These are phyloP conservation scores for Pyrrhoderma noxium DNA, from an alignment of 1,284 basidiomycete genomes.

Conservation along the genomic window DNA sequence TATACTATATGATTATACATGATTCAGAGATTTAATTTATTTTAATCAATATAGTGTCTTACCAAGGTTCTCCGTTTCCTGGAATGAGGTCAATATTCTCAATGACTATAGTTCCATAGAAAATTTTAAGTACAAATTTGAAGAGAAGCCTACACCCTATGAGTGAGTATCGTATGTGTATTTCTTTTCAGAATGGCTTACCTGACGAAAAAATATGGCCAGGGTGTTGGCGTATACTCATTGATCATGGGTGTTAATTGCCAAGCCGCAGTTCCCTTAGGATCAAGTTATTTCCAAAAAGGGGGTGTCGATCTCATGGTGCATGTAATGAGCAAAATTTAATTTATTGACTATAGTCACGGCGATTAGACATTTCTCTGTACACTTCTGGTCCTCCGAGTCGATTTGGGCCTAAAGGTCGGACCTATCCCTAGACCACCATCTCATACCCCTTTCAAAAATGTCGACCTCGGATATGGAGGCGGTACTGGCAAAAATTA, in stretches of 20 bases:
- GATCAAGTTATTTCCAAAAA: no score
- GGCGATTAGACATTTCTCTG: no score
- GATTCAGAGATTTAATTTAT: slow-evolving; percentile 25
- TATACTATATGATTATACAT: slow-evolving; percentile 32
- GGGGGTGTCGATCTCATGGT: no score
- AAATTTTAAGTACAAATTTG: slow-evolving; percentile 76
- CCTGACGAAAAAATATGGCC: slow-evolving; percentile 65
- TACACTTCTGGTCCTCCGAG: no score
- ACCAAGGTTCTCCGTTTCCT: slow-evolving; percentile 67
- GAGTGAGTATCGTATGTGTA: slow-evolving; percentile 9
- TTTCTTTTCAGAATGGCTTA: slow-evolving; percentile 23
- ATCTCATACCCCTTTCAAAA: neutral
- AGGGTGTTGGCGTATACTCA: slow-evolving; percentile 38
- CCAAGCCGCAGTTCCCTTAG: neutral
- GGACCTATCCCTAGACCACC: no score
- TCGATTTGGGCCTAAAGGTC: no score
- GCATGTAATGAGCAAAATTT: no score
- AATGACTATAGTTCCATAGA: slow-evolving; percentile 83
- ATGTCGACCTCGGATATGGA: slow-evolving; percentile 37
- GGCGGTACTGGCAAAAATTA: slow-evolving; percentile 74
- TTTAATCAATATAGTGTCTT: slow-evolving; percentile 15
- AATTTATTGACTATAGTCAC: no score
- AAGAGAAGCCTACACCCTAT: slow-evolving; percentile 48
- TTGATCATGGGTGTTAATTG: slow-evolving; percentile 3
- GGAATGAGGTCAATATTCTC: slow-evolving; percentile 71